These are phyloP conservation scores for Phylloporus sp. DNA, from an alignment of 1,284 basidiomycete species.

Conservation along the genomic window DNA sequence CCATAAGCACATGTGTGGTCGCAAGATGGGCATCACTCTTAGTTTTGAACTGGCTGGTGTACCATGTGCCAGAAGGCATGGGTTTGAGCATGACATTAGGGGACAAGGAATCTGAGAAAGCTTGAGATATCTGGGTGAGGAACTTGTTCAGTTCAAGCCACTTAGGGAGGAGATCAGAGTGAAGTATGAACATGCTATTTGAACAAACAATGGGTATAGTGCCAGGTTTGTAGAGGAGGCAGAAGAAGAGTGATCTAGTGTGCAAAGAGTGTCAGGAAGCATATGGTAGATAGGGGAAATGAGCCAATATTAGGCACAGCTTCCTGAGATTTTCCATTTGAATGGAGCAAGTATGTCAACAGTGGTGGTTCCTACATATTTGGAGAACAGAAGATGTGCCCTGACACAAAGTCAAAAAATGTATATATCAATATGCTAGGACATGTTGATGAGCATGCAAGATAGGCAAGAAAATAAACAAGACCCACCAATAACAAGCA, in stretches of 20 bases:
- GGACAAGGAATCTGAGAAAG: not conserved
- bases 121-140: not conserved
- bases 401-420: not conserved
- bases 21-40: not conserved
- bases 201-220: not conserved
- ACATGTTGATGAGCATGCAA: not conserved
- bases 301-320: not conserved
- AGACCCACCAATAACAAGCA: no score
- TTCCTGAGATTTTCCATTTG: not conserved
- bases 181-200: not conserved
- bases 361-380: not conserved
- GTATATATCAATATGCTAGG: not conserved
- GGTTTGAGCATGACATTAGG: not conserved
- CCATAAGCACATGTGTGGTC: not conserved
- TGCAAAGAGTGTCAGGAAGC: not conserved
- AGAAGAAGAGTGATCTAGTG: not conserved
- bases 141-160: not conserved
- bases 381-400: not conserved
- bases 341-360: not conserved
- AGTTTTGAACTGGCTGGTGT: not conserved
- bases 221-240: not conserved
- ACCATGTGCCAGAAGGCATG: not conserved
- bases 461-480: not conserved
- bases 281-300: not conserved
- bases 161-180: not conserved